A percentile compares a stretch with the other conserved stretches of the same genome.
Conservation (phyloP, 2,329 filamentous ascomycete genomes). For the Talaromyces sp. region DNA sequence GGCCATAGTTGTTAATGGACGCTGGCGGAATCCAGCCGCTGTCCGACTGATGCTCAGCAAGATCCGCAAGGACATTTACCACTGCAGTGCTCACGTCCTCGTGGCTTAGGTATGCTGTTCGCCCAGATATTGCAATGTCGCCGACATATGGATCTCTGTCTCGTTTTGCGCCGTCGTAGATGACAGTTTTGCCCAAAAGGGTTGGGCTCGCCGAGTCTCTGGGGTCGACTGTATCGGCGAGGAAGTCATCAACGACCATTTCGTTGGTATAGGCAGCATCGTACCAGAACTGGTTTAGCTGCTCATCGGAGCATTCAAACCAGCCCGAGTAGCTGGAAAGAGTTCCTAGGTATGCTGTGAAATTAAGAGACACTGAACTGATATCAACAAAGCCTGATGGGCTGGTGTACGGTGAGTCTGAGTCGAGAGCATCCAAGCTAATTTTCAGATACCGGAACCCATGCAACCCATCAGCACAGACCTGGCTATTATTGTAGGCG, state of each 20-base stretch:
- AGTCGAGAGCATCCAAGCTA: conserved; percentile 40
- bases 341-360: conserved; percentile 45
- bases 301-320: conserved; percentile 50
- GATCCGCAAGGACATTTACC: conserved; percentile 47
- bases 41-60: conserved; percentile 45
- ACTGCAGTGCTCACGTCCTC: conserved; percentile 34
- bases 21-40: conserved; percentile 54
- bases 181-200: conserved; percentile 44
- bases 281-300: conserved; percentile 51
- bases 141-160: conserved; percentile 53
- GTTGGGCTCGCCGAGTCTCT: conserved; percentile 40
- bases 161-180: conserved; percentile 50
- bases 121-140: conserved; percentile 47
- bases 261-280: conserved; percentile 52
- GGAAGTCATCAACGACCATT: conserved; percentile 45
- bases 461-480: conserved; percentile 51
- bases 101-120: conserved; percentile 49
- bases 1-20: conserved; percentile 47
- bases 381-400: conserved; percentile 43
- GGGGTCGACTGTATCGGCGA: conserved; percentile 47
- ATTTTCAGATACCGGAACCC: conserved; percentile 52
- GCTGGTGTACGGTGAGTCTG: conserved; percentile 44
- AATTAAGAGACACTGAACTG: conserved; percentile 39
- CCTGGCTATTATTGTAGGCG: conserved; percentile 32
- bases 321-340: conserved; percentile 48